A percentile compares a stretch with the other conserved stretches of the same genome.
phyloP scores from a whole-genome alignment of 169 alveolate genomes.

The Plasmodium gallinaceum region DNA sequence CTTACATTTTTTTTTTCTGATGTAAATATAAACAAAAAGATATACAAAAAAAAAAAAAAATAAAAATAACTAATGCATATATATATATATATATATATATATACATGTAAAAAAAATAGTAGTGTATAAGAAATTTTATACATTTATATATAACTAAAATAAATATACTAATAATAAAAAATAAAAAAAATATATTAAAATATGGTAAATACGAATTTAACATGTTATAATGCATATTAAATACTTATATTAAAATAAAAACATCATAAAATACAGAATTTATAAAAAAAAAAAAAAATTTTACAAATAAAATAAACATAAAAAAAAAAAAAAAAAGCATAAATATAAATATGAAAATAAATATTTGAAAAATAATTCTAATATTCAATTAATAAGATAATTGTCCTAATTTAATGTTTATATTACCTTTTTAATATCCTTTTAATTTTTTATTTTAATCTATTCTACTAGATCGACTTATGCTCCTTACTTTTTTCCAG shows the following conservation, averaged over 20 bases:
- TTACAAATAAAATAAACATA: slow-evolving; percentile 47
- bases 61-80: neutral
- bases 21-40: neutral
- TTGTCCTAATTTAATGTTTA: too few species aligned
- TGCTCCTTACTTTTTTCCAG: neutral
- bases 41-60: slow-evolving; percentile 23
- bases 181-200: neutral
- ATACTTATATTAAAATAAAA: slow-evolving; percentile 9
- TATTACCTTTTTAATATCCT: too few species aligned
- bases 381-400: too few species aligned
- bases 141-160: neutral
- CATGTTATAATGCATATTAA: slow-evolving; percentile 30
- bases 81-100: neutral
- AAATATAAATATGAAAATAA: slow-evolving; percentile 5
- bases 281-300: slow-evolving; percentile 29
- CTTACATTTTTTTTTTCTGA: slow-evolving; percentile 1
- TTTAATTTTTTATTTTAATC: too few species aligned
- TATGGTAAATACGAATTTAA: slow-evolving; percentile 9
- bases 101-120: neutral
- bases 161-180: neutral
- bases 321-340: slow-evolving; percentile 20
- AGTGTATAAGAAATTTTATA: neutral
- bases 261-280: slow-evolving; percentile 19
- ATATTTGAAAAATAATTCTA: neutral
- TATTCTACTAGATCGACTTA: too few species aligned